phyloP scores from a whole-genome alignment of 2,329 filamentous ascomycete species.

The Exutisphaerella laricina region DNA sequence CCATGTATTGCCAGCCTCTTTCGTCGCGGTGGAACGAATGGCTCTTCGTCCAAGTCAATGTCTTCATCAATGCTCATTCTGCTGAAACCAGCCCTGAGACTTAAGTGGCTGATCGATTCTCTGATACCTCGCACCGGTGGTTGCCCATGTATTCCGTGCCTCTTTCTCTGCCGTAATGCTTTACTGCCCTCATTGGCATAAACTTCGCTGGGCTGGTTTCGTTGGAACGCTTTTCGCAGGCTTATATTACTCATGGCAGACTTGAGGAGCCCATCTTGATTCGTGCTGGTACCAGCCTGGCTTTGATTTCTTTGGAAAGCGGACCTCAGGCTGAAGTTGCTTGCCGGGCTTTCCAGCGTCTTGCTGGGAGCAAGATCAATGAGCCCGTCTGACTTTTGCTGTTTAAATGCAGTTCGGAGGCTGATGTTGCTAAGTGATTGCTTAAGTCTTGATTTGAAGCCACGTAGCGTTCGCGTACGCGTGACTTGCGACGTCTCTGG shows the following conservation, averaged over 20 bases:
- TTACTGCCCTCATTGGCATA: not conserved
- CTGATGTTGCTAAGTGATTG: not conserved
- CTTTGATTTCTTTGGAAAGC: not conserved
- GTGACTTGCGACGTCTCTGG: not conserved
- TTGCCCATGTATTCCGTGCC: not conserved
- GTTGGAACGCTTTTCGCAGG: not conserved
- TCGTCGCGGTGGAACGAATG: not conserved
- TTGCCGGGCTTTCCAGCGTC: not conserved
- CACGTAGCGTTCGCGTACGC: not conserved
- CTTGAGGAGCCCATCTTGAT: not conserved
- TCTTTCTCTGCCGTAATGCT: no score
- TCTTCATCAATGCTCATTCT: not conserved
- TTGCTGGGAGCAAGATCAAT: not conserved
- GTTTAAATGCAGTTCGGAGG: not conserved
- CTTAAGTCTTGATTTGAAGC: not conserved
- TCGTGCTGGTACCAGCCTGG: no score
- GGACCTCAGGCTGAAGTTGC: not conserved
- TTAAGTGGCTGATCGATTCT: not conserved
- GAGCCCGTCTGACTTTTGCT: not conserved
- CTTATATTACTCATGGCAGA: not conserved
- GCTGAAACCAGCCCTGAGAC: not conserved
- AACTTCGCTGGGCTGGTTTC: not conserved
- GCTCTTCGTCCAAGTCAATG: not conserved
- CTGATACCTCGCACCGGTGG: not conserved
- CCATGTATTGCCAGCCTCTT: no score